Conservation (phyloP, 169 alveolate species). For the Cryptosporidium bovis region DNA sequence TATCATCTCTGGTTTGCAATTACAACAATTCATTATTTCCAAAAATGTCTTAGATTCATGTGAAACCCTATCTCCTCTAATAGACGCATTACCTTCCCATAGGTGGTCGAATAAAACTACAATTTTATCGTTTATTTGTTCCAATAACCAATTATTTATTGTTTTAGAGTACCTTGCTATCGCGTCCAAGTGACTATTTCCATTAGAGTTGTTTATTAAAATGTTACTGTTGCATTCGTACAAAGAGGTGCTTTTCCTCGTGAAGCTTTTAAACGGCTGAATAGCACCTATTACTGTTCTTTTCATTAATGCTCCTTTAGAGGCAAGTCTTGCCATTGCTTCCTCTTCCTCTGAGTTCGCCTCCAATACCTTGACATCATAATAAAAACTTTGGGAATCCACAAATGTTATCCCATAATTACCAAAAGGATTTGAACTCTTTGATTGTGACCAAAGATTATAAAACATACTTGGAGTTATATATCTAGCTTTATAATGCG, state of each 20-base stretch:
- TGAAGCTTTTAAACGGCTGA: conserved; percentile 58
- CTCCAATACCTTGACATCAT: conserved; percentile 56
- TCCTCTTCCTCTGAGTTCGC: conserved; percentile 58
- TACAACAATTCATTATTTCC: conserved; percentile 47
- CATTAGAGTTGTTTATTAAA: conserved; percentile 1
- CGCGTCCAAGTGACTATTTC: conserved; percentile 22
- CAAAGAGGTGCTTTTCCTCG: conserved; percentile 42
- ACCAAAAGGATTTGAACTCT: conserved; percentile 46
- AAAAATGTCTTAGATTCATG: conserved; percentile 66
- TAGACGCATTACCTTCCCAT: conserved; percentile 74
- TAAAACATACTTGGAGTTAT: conserved; percentile 67
- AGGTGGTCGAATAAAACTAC: conserved; percentile 63
- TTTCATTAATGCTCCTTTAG: conserved; percentile 70
- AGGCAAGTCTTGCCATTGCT: conserved; percentile 64
- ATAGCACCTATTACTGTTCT: conserved; percentile 70
- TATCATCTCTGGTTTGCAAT: conserved; percentile 47
- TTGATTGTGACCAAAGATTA: conserved; percentile 68
- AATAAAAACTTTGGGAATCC: conserved; percentile 65
- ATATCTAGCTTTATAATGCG: conserved; percentile 51
- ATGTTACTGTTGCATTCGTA: conserved; percentile 20
- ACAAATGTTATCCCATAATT: conserved; percentile 70
- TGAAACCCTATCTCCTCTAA: conserved; percentile 65
- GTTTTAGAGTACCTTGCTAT: conserved; percentile 40
- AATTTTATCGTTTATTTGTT: conserved; percentile 52
- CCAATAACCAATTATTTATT: conserved; percentile 38